Base-by-base conservation (phyloP, 2,329 filamentous ascomycete genomes). In the Lojkania enalia region DNA sequence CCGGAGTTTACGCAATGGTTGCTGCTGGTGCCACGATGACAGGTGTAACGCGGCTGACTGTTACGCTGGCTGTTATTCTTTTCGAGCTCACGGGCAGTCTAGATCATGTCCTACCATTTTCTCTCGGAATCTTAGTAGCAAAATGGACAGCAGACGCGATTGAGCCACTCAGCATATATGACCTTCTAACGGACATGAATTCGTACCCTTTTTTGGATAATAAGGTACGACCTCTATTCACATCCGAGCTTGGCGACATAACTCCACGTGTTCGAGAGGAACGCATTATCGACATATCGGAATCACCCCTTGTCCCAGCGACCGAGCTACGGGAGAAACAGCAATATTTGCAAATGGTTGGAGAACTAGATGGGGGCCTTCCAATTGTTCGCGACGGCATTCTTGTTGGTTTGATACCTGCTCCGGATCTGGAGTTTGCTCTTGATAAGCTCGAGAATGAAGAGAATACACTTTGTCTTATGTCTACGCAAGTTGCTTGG, bases 81-180 rank as follows among this genome's bases (percentile, higher is more conserved):
- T 97, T 99, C 58, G 94, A 99, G 69, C 77, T 99, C 25, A 99
- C 94, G 0, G 94, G 94, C 43, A 96, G 90, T 66, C 77, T 97
- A 37, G 89, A 97, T 66, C 95, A 97, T 60, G 94, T 99, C 3
- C 75, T 99, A 9, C 94, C 94, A 0, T 97, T 97, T 68, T 96
- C 91, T 0, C 75, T 99, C 6, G 87, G 89, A 0, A 90, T 99
- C 23, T 77, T 97, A 3, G 90, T 95, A 20, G 85, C 92, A n/a
- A 99, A 99, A 73, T 99, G 94, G 94, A 96, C 90, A 0, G 91
- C 94, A 0, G 94, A 97, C 71, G 91, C 90, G 3, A 82, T 99
- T 39, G 94, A 99, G 69, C 94, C 92, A 13, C 79, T 90, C 41
- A 96, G 90, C 68, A 96, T 99, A 51, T 97, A 96, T 66, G 94